These are phyloP conservation scores for Cladorrhinum sp. DNA, from an alignment of 2,329 filamentous ascomycete species.

Conservation along the genomic window DNA sequence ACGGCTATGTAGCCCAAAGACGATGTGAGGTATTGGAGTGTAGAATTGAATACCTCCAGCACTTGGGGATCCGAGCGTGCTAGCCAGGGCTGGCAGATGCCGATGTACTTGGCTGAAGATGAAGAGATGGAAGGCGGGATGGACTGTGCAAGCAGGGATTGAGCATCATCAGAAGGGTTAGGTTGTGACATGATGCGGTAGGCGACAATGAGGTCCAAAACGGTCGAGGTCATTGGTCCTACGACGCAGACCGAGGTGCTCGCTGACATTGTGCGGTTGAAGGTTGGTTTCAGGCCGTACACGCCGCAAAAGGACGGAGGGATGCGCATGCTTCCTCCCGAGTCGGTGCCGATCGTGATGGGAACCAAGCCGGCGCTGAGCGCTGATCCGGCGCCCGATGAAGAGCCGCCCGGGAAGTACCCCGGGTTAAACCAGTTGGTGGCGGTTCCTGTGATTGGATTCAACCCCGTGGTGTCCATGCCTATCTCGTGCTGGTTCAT, in stretches of 20 bases:
- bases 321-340: conserved; percentile 70
- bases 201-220: conserved; percentile 74
- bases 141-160: conserved; percentile 62
- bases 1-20: conserved; percentile 48
- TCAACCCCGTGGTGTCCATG: conserved; percentile 78
- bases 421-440: conserved; percentile 71
- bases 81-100: conserved; percentile 68
- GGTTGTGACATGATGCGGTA: conserved; percentile 77
- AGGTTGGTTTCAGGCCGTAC: conserved; percentile 77
- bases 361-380: conserved; percentile 69
- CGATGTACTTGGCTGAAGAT: conserved; percentile 59
- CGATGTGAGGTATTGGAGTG: conserved; percentile 56
- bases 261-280: conserved; percentile 63
- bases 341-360: conserved; percentile 72
- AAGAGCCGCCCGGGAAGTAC: conserved; percentile 77
- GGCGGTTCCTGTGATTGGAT: conserved; percentile 70
- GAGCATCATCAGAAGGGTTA: conserved; percentile 59
- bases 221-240: conserved; percentile 73
- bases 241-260: conserved; percentile 58
- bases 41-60: conserved; percentile 56
- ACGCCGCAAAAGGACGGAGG: conserved; percentile 74
- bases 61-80: conserved; percentile 65
- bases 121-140: conserved; percentile 37
- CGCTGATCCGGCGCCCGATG: not conserved
- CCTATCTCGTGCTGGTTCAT: conserved; percentile 79